phyloP scores from a whole-genome alignment of 768 basidiomycete genomes.

The Coprinopsis sp. region DNA sequence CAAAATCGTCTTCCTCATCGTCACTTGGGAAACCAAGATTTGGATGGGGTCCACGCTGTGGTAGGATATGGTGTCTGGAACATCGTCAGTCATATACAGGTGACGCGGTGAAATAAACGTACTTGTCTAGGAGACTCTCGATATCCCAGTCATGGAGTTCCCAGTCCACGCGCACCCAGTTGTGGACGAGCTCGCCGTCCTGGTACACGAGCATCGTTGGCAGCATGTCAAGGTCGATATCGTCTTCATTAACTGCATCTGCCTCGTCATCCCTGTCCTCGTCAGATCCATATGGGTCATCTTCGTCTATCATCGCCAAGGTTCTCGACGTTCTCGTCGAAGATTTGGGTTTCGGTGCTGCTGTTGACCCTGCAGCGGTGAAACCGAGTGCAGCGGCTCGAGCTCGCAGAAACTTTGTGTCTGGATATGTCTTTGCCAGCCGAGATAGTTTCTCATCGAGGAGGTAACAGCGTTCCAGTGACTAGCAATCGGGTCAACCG shows the following conservation, averaged over 20 bases:
- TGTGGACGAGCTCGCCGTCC: constrained; percentile 77
- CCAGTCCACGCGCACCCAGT: constrained; percentile 88
- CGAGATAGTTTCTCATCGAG: constrained; percentile 65
- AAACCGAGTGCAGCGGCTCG: constrained; percentile 76
- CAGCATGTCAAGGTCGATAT: constrained; percentile 74
- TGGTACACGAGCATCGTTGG: constrained; percentile 78
- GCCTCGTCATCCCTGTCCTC: constrained; percentile 39
- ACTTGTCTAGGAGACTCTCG: constrained; percentile 66
- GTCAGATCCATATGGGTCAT: constrained; percentile 44
- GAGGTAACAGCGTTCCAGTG: constrained; percentile 66
- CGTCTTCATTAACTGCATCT: constrained; percentile 48
- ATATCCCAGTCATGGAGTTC: constrained; percentile 66
- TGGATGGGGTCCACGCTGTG: constrained; percentile 25
- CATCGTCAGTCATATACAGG: constrained; percentile 2
- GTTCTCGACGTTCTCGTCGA: constrained; percentile 14
- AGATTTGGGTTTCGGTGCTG: constrained; percentile 17
- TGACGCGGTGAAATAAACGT: constrained; percentile 16
- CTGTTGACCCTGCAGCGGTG: constrained; percentile 29
- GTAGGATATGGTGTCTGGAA: constrained; percentile 23
- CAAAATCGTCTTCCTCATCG: constrained; percentile 51
- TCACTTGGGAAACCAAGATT: constrained; percentile 44
- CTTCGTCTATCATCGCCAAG: constrained; percentile 33
- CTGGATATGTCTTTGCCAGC: constrained; percentile 63
- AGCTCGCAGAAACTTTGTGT: constrained; percentile 78
- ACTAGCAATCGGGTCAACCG: constrained; percentile 37